Percentiles rank a stretch among this genome's conserved stretches.
Conservation (phyloP, 352 stramenopile genomes). For the Phytophthora lateralis region DNA sequence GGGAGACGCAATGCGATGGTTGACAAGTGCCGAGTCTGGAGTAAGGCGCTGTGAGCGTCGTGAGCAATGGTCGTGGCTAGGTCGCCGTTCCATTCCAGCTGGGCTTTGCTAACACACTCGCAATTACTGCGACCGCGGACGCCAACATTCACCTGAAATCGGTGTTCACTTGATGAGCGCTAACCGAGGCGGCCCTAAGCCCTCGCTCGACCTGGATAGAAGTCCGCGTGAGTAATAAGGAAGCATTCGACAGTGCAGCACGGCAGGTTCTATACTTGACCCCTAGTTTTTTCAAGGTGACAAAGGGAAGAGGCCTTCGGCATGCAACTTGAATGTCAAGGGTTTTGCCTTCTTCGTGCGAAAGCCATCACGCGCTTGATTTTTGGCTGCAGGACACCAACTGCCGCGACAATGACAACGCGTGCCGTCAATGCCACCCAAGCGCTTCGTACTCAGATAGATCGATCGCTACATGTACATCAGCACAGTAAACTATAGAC, state of each 20-base stretch:
- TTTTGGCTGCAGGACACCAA: background rate
- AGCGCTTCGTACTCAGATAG: too few species aligned
- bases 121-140: slow-evolving; percentile 1
- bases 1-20: background rate
- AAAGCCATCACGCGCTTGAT: slow-evolving; percentile 3
- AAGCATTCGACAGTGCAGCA: background rate
- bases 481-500: too few species aligned
- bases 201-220: background rate
- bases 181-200: background rate
- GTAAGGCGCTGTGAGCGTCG: background rate
- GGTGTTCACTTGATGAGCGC: too few species aligned
- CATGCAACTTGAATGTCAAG: background rate
- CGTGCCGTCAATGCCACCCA: too few species aligned
- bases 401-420: too few species aligned
- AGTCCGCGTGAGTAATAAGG: background rate
- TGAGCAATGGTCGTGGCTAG: slow-evolving; percentile 1
- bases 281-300: slow-evolving; percentile 4
- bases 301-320: background rate
- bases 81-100: slow-evolving; percentile 15
- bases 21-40: background rate
- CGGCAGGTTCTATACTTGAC: background rate
- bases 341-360: background rate
- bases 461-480: too few species aligned
- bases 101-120: slow-evolving; percentile 1
- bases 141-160: background rate